These are phyloP conservation scores for Naematelia encephala DNA, from an alignment of 768 basidiomycete species.

Conservation along the genomic window DNA sequence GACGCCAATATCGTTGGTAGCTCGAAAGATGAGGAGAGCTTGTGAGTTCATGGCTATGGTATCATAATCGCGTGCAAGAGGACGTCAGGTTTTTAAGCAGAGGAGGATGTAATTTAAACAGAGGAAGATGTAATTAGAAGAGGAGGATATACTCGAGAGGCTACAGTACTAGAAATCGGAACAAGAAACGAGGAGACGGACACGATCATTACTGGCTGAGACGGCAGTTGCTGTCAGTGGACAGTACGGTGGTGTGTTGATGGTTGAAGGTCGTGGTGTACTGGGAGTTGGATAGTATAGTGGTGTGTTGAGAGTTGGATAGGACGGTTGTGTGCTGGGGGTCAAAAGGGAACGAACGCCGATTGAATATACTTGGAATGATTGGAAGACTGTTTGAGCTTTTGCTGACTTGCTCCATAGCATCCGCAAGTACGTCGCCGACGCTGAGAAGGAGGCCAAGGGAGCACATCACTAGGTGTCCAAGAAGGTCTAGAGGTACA, in stretches of 20 bases:
- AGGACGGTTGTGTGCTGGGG: too few relatives aligned
- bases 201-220: too few relatives aligned
- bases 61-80: background rate
- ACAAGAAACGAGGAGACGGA: too few relatives aligned
- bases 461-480: conserved; percentile 12
- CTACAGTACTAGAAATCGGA: too few relatives aligned
- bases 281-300: too few relatives aligned
- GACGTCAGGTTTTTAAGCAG: background rate
- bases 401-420: conserved; percentile 16
- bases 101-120: too few relatives aligned
- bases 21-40: conserved; percentile 47
- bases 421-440: conserved; percentile 50
- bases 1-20: conserved; percentile 26
- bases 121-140: too few relatives aligned
- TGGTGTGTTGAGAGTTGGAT: too few relatives aligned
- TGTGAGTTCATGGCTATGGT: conserved; percentile 33
- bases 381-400: background rate
- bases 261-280: too few relatives aligned
- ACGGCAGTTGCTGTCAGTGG: too few relatives aligned
- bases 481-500: conserved; percentile 1
- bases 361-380: background rate
- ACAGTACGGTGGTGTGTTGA: too few relatives aligned
- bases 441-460: conserved; percentile 47
- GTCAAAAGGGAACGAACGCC: background rate
- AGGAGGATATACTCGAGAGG: too few relatives aligned